Base-by-base conservation (phyloP, 345 rosid species). In the Excoecaria agallocha region DNA sequence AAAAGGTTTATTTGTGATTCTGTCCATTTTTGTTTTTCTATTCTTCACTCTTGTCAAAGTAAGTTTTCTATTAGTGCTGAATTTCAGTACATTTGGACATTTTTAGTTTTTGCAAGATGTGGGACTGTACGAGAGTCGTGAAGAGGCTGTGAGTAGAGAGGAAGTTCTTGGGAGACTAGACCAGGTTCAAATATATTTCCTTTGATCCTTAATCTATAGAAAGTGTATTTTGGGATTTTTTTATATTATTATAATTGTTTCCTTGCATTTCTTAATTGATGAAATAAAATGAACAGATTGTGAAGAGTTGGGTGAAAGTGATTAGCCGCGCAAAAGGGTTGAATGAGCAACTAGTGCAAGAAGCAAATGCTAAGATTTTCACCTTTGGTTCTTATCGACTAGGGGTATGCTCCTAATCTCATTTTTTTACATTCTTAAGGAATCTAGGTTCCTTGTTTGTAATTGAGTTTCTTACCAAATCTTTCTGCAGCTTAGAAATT, bases 351-450 rank as follows among this genome's bases (percentile, higher is more conserved):
- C 79, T 90, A 77, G 89, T 95, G 79, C 94, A 88, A 49, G 98
- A 93, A 83, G 99, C 98, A 13, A 95, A 95, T 85, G 99, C 99
- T 5, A 90, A 93, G 87, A 91, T 95, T 82, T 95, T 93, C 87
- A 95, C 99, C 19, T 91, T 91, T 84, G 99, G 99, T 81, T 93
- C 99, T 72, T 93, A 95, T 82, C 96, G 99, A 16, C 85, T 91
- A 68, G 99, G 99, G 98, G 99, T 95, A 93, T 81, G 86, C 38
- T 60, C n/a, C 35, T 13, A 30, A 57, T 80, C 92, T 93, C 88
- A 93, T 98, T 16, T 91, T 91, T 84, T 43, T 4, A 43, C 97
- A 98, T 81, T 91, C 99, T 74, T 93, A 91, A 80, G 94, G 99
- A 16, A 84, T 91, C 64, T 98, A 98, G 98, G 99, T 30, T 30